phyloP scores from a whole-genome alignment of 208 protist genomes.

The Vickermania ingenoplastis region DNA sequence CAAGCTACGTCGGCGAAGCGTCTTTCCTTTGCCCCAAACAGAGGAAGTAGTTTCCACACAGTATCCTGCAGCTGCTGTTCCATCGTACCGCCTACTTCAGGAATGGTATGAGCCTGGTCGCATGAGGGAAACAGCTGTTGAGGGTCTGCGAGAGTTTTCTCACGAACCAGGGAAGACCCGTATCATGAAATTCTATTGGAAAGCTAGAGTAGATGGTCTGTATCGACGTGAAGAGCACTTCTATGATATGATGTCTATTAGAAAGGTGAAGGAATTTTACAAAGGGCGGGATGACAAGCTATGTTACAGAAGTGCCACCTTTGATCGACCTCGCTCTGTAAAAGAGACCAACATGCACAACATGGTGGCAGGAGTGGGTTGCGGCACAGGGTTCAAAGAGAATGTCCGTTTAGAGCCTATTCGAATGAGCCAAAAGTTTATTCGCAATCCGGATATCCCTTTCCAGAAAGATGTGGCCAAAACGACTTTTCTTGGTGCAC shows the following conservation, averaged over 20 bases:
- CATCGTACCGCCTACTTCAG: slow-evolving; percentile 24
- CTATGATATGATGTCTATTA: slow-evolving; percentile 36
- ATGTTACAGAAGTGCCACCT: slow-evolving; percentile 72
- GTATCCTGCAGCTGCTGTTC: neutral
- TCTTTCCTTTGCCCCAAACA: slow-evolving; percentile 18
- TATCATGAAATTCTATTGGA: slow-evolving; percentile 80
- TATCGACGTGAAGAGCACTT: slow-evolving; percentile 69
- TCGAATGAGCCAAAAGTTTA: slow-evolving; percentile 81
- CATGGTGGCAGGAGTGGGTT: slow-evolving; percentile 15
- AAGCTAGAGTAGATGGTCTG: slow-evolving; percentile 76
- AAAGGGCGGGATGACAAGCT: slow-evolving; percentile 58
- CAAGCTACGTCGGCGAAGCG: slow-evolving; percentile 51
- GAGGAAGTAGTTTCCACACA: neutral
- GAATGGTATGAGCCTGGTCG: slow-evolving; percentile 79
- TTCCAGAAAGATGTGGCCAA: slow-evolving; percentile 64
- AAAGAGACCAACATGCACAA: slow-evolving; percentile 24
- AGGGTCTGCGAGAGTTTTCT: slow-evolving; percentile 59
- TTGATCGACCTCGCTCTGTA: slow-evolving; percentile 26
- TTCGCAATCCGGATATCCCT: slow-evolving; percentile 30
- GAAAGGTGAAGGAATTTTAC: slow-evolving; percentile 85
- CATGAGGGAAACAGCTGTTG: slow-evolving; percentile 44
- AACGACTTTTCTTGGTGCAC: slow-evolving; percentile 45
- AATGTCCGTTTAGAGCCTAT: slow-evolving; percentile 58
- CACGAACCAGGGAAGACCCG: slow-evolving; percentile 54
- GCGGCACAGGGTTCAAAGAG: slow-evolving; percentile 24